Conservation (phyloP, 352 stramenopile genomes). For the Phytophthora melonis region DNA sequence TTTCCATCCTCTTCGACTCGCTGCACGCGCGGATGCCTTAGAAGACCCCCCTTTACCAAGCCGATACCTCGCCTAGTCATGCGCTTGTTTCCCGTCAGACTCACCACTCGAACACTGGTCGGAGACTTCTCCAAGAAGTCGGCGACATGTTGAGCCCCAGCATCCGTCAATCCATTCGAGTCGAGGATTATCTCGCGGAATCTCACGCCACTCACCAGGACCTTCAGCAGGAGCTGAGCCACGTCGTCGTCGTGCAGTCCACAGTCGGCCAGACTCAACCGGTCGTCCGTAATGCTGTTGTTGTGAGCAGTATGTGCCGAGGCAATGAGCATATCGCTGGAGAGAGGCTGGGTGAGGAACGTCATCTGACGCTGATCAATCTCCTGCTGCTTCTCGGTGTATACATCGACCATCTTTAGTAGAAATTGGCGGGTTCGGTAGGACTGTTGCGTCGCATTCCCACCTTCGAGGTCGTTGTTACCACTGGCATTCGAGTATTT, state of each 20-base stretch:
- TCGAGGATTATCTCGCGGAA: slow-evolving; percentile 52
- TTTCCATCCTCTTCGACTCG: slow-evolving; percentile 20
- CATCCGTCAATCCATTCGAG: slow-evolving; percentile 51
- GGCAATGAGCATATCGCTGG: slow-evolving; percentile 54
- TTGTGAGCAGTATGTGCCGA: slow-evolving; percentile 10
- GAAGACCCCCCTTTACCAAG: slow-evolving; percentile 35
- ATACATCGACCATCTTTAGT: slow-evolving; percentile 54
- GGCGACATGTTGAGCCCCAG: slow-evolving; percentile 45
- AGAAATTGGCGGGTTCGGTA: slow-evolving; percentile 44
- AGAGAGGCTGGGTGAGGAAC: slow-evolving; percentile 57
- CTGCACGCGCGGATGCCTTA: slow-evolving; percentile 46
- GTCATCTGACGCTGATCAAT: slow-evolving; percentile 42
- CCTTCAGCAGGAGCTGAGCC: slow-evolving; percentile 50
- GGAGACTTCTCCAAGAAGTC: slow-evolving; percentile 54
- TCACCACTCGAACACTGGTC: slow-evolving; percentile 35
- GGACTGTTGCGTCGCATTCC: background rate
- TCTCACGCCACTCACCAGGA: slow-evolving; percentile 40
- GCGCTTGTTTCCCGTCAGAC: slow-evolving; percentile 38
- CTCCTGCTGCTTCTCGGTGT: slow-evolving; percentile 41
- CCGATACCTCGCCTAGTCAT: slow-evolving; percentile 50
- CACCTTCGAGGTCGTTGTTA: background rate
- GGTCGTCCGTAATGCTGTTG: slow-evolving; percentile 8
- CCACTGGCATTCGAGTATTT: slow-evolving; percentile 5
- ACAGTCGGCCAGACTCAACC: slow-evolving; percentile 39
- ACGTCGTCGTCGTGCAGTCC: slow-evolving; percentile 52